Conservation (phyloP, 148 eudicot species). For the Rhododendron mucronatum region DNA sequence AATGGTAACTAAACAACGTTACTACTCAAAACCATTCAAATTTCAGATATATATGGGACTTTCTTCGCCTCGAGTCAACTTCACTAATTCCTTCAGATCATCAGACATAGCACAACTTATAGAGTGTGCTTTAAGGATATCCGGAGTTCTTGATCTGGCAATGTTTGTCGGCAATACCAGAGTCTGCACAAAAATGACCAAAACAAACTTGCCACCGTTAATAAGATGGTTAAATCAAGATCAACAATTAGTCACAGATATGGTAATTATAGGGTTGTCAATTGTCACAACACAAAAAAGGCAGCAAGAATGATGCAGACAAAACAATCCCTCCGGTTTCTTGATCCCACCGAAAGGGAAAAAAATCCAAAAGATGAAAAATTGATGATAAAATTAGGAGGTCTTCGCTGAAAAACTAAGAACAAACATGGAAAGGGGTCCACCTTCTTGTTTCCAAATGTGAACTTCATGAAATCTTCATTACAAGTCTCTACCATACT, state of each 20-base stretch:
- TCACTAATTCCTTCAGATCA: slow-evolving; percentile 1
- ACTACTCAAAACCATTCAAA: no score
- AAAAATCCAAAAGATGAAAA: background rate
- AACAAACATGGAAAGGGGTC: background rate
- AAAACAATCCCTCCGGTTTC: background rate
- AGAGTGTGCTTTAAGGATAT: background rate
- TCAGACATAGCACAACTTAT: slow-evolving; percentile 2
- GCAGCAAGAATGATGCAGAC: background rate
- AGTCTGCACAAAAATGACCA: background rate
- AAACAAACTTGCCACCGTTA: background rate
- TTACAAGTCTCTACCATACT: slow-evolving; percentile 29
- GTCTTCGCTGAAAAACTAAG: background rate
- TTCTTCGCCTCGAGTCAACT: background rate
- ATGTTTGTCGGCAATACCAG: background rate
- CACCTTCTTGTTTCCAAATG: slow-evolving; percentile 32
- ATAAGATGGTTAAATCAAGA: background rate
- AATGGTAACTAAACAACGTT: no score
- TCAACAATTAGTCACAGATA: background rate
- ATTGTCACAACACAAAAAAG: background rate
- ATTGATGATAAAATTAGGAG: background rate
- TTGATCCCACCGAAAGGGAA: background rate
- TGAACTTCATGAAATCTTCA: slow-evolving; percentile 35
- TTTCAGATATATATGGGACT: background rate
- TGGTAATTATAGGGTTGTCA: background rate
- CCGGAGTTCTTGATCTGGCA: background rate